These are phyloP conservation scores for Ophiostoma quercus DNA, from an alignment of 2,329 filamentous ascomycete species.

Conservation along the genomic window DNA sequence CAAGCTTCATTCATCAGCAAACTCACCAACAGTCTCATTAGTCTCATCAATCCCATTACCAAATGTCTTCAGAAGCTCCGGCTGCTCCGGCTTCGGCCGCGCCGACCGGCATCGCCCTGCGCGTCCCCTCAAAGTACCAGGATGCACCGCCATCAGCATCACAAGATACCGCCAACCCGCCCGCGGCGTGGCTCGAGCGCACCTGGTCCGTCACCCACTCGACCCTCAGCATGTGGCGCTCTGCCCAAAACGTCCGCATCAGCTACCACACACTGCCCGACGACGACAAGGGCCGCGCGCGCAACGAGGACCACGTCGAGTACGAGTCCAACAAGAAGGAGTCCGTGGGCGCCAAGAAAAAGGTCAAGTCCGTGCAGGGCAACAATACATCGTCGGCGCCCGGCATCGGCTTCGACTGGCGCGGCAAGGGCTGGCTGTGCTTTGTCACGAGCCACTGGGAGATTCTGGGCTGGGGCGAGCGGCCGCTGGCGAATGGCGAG, in stretches of 20 bases:
- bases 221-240: slow-evolving; percentile 74
- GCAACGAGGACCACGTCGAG: slow-evolving; percentile 67
- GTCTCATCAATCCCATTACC: too few species aligned
- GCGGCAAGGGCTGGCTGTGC: slow-evolving; percentile 67
- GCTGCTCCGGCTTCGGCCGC: not conserved
- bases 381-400: slow-evolving; percentile 45
- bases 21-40: too few species aligned
- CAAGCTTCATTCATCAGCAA: not conserved
- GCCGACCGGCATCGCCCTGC: slow-evolving; percentile 34
- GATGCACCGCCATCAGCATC: slow-evolving; percentile 31
- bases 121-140: slow-evolving; percentile 48
- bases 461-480: slow-evolving; percentile 67
- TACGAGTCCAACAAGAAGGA: slow-evolving; percentile 54
- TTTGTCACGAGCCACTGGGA: slow-evolving; percentile 76
- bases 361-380: slow-evolving; percentile 58
- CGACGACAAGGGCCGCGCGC: slow-evolving; percentile 31
- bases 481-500: slow-evolving; percentile 36
- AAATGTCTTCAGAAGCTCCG: slow-evolving; percentile 3
- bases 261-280: slow-evolving; percentile 58
- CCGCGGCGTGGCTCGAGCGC: slow-evolving; percentile 55
- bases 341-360: slow-evolving; percentile 36
- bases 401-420: slow-evolving; percentile 61
- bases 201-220: slow-evolving; percentile 73
- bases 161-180: slow-evolving; percentile 37
- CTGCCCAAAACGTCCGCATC: slow-evolving; percentile 73